phyloP scores from a whole-genome alignment of 176 grass and related monocot genomes.

The Carex kokanica region DNA sequence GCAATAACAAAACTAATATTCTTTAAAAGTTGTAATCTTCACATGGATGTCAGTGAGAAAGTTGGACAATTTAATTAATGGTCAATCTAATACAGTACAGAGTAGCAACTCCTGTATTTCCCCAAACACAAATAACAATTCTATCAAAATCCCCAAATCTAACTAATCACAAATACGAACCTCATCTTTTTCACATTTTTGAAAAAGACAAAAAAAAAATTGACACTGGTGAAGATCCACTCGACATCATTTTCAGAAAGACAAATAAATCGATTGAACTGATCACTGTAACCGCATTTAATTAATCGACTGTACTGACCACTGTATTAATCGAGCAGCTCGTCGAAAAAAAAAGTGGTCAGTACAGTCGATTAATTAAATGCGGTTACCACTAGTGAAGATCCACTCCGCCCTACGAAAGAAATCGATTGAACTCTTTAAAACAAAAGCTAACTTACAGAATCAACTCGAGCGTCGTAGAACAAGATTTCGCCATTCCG shows the following conservation, averaged over 20 bases:
- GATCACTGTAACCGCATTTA: too few species aligned
- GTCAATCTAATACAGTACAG: not conserved
- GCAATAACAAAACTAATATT: too few species aligned
- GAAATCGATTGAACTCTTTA: not conserved
- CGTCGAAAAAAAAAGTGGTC: too few species aligned
- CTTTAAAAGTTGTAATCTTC: too few species aligned
- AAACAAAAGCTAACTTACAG: constrained; percentile 1
- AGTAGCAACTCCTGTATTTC: not conserved
- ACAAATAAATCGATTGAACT: too few species aligned
- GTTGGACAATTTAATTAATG: not conserved
- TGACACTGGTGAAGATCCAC: not conserved
- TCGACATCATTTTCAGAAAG: too few species aligned
- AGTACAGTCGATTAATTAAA: too few species aligned
- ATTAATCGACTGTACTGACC: too few species aligned
- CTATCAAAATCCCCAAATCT: not conserved
- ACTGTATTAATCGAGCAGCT: too few species aligned
- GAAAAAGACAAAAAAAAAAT: not conserved
- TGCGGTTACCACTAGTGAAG: not conserved
- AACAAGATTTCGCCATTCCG: not conserved
- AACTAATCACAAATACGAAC: not conserved
- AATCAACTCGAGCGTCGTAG: constrained; percentile 12
- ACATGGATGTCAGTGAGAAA: not conserved
- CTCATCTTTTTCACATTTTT: not conserved
- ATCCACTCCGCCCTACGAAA: not conserved
- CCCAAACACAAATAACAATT: constrained; percentile 9